These are phyloP conservation scores for Neoconidiobolus thromboides DNA, from an alignment of 371 early-diverging fungal genomes.

Conservation along the genomic window DNA sequence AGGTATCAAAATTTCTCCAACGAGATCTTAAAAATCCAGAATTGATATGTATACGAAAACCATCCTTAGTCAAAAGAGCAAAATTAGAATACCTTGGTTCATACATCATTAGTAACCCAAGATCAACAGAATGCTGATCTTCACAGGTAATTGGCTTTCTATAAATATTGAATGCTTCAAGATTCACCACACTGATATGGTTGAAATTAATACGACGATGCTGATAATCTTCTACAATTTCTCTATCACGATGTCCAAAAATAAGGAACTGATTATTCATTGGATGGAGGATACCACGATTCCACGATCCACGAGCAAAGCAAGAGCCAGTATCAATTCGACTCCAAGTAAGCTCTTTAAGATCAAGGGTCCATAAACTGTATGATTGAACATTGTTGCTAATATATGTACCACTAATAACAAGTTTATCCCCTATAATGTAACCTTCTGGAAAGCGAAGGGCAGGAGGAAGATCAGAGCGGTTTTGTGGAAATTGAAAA, in stretches of 20 bases:
- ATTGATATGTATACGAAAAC: slow-evolving; percentile 35
- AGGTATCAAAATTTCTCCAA: slow-evolving; percentile 40
- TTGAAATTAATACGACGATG: slow-evolving; percentile 56
- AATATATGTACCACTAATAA: slow-evolving; percentile 54
- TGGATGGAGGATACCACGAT: slow-evolving; percentile 42
- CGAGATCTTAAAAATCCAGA: slow-evolving; percentile 37
- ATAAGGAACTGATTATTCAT: slow-evolving; percentile 35
- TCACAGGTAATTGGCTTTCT: slow-evolving; percentile 15
- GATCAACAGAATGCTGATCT: neutral
- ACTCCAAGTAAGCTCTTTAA: slow-evolving; percentile 40
- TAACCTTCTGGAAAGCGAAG: slow-evolving; percentile 54
- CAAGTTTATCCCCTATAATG: slow-evolving; percentile 40
- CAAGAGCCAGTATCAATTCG: slow-evolving; percentile 44
- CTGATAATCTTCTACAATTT: slow-evolving; percentile 50
- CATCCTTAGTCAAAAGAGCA: neutral
- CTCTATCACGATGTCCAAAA: slow-evolving; percentile 49
- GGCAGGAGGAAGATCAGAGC: slow-evolving; percentile 44
- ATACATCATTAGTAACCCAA: neutral
- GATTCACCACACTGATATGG: slow-evolving; percentile 42
- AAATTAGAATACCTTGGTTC: slow-evolving; percentile 1
- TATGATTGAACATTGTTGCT: slow-evolving; percentile 41
- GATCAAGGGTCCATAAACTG: slow-evolving; percentile 53
- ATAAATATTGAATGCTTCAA: slow-evolving; percentile 56
- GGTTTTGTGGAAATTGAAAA: slow-evolving; percentile 9
- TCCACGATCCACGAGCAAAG: slow-evolving; percentile 55